Evolutionary conservation across 352 stramenopile species (phyloP), one percentile per base, ranked within the genome.

Genomic region (Plasmopara viticola): DNA sequence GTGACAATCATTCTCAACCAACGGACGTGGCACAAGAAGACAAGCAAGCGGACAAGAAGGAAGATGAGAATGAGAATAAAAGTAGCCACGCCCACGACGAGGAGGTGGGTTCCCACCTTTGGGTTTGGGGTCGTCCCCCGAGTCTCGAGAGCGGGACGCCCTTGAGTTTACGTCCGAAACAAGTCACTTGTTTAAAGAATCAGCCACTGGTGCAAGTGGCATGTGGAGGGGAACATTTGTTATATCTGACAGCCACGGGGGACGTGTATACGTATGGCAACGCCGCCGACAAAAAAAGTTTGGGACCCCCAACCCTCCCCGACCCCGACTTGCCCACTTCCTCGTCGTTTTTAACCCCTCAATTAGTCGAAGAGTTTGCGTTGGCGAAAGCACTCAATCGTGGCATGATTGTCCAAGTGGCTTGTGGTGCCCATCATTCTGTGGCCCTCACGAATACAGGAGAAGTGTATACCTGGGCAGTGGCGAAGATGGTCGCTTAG

Each of bases 381-480:
- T 40, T 93, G 5, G 82, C 89, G 42, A 93, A 93, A 38, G 82
- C 82, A 6, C 55, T 93, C 42, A 72, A 90, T 56, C 66, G 67
- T 31, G 86, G 70, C 2, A 70, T 69, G 15, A 90, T 93, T 35
- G 52, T 72, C 0, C 61, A 56, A 35, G 66, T 93, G 4, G 67
- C 82, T 4, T 93, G 82, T 45, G 82, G 82, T 2, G 78, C 79
- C 0, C 78, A 93, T 51, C 82, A 93, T 55, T 88, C 82, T 12
- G 38, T 87, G 12, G 82, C 70, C 0, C 84, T 93, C 25, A 90
- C 75, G 1, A 65, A 84, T 33, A 68, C 56, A 25, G 82, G 82
- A 4, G 79, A 93, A 49, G 29, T 93, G 13, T 93, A 88, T 56
- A 88, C 82, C 1, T 93, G 82, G 82, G 82, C 2, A 90, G 82